These are phyloP conservation scores for Aspergillus jensenii DNA, from an alignment of 2,329 filamentous ascomycete species.

Conservation along the genomic window DNA sequence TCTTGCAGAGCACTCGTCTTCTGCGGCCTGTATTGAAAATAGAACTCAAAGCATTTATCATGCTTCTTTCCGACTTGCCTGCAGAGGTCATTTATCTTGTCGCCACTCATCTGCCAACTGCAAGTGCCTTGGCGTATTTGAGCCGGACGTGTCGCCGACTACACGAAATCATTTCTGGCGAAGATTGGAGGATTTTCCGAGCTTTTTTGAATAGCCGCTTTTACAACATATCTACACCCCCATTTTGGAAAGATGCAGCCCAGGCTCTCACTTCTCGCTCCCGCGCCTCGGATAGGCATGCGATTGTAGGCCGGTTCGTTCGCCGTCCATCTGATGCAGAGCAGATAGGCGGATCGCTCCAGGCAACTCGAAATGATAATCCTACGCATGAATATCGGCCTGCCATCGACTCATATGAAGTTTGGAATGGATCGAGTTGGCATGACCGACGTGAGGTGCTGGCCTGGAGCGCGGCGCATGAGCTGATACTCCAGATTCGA, in stretches of 20 bases:
- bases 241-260: constrained; percentile 51
- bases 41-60: constrained; percentile 10
- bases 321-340: constrained; percentile 45
- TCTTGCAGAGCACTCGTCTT: background rate
- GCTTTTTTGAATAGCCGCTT: constrained; percentile 51
- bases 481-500: constrained; percentile 53
- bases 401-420: constrained; percentile 58
- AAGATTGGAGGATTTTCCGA: constrained; percentile 49
- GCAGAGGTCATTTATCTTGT: constrained; percentile 46
- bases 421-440: constrained; percentile 49
- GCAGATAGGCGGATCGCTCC: constrained; percentile 30
- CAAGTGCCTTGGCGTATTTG: constrained; percentile 45
- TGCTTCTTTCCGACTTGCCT: constrained; percentile 39
- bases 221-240: constrained; percentile 43
- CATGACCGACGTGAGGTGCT: constrained; percentile 55
- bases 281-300: constrained; percentile 57
- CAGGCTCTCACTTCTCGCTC: constrained; percentile 57
- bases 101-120: constrained; percentile 45
- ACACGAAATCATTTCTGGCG: constrained; percentile 45
- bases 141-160: constrained; percentile 48
- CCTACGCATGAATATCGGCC: constrained; percentile 58
- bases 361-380: constrained; percentile 47
- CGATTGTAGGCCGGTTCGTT: constrained; percentile 55
- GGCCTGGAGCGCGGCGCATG: constrained; percentile 61
- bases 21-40: background rate